Conservation (phyloP, 2,329 filamentous ascomycete genomes). For the Botrytis byssoidea region DNA sequence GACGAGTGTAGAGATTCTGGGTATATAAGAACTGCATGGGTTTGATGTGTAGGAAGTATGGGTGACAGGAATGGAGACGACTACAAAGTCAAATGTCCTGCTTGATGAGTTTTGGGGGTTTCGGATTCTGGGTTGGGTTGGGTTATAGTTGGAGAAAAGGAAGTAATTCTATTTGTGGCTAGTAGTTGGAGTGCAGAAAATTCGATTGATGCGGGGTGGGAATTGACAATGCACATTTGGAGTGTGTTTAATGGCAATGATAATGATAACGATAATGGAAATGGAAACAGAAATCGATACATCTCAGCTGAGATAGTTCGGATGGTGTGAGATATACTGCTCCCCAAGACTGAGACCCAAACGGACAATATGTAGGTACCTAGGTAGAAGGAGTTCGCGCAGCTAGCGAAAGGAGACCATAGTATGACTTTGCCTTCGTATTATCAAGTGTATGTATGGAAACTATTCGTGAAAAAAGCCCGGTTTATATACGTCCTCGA, state of each 20-base stretch:
- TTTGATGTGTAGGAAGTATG: too few species aligned
- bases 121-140: not conserved
- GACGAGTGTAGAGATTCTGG: too few species aligned
- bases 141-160: not conserved
- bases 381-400: too few species aligned
- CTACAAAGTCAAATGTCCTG: too few species aligned
- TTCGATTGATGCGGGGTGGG: not conserved
- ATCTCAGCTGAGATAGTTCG: not conserved
- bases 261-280: not conserved
- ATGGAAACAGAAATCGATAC: too few species aligned
- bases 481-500: not conserved
- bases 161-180: not conserved
- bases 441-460: not conserved
- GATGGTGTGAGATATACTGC: not conserved
- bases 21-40: too few species aligned
- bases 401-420: too few species aligned
- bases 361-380: too few species aligned
- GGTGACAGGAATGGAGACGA: too few species aligned
- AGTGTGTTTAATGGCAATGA: not conserved
- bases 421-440: accelerated
- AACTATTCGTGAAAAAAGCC: not conserved
- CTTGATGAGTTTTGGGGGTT: not conserved
- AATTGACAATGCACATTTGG: not conserved
- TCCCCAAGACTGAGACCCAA: too few species aligned
- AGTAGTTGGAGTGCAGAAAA: not conserved